phyloP scores from a whole-genome alignment of 2,329 filamentous ascomycete species.

The Diplocarpon mali region DNA sequence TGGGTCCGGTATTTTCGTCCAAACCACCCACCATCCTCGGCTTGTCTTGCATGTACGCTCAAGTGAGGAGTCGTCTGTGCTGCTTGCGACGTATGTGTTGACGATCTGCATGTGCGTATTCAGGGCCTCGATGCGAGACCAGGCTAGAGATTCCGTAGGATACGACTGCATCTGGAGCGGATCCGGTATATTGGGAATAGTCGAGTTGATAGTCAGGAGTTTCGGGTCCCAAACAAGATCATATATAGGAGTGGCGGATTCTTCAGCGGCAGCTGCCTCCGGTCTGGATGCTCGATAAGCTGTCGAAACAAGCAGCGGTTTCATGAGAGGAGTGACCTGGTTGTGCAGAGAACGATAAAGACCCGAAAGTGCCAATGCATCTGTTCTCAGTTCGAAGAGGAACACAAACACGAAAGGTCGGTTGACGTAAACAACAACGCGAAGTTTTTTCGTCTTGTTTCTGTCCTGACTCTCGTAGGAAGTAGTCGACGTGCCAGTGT shows the following conservation, averaged over 20 bases:
- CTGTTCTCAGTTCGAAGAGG: conserved; percentile 53
- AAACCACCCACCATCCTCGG: conserved; percentile 60
- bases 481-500: conserved; percentile 15
- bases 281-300: conserved; percentile 44
- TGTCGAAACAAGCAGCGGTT: conserved; percentile 45
- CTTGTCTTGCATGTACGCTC: conserved; percentile 56
- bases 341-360: conserved; percentile 50
- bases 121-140: conserved; percentile 52
- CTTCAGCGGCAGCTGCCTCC: conserved; percentile 17
- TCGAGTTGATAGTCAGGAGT: conserved; percentile 46
- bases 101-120: conserved; percentile 56
- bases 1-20: conserved; percentile 44
- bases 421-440: conserved; percentile 62
- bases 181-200: conserved; percentile 54
- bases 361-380: conserved; percentile 42
- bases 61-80: conserved; percentile 33
- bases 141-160: conserved; percentile 27
- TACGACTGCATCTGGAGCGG: conserved; percentile 25
- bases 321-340: conserved; percentile 48
- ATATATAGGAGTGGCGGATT: conserved; percentile 36
- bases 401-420: conserved; percentile 70
- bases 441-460: conserved; percentile 45
- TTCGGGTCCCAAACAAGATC: conserved; percentile 52
- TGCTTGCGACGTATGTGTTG: conserved; percentile 40
- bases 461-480: conserved; percentile 38